phyloP scores from a whole-genome alignment of 73 alveolate genomes.

The Stentor coeruleus region DNA sequence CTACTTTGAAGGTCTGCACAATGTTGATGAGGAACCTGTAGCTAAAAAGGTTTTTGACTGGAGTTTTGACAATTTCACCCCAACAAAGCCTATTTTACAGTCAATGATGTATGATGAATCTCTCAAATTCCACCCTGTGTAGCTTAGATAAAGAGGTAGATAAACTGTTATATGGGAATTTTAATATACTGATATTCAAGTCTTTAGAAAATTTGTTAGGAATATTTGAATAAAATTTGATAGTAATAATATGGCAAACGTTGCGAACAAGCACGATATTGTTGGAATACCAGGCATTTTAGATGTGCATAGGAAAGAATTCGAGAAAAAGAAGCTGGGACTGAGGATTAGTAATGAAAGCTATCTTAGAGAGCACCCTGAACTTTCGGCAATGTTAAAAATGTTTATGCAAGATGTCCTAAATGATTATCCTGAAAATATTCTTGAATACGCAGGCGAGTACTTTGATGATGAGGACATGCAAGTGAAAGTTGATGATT shows the following conservation, averaged over 20 bases:
- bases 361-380: conserved; percentile 87
- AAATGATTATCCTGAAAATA: conserved; percentile 83
- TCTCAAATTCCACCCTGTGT: conserved; percentile 68
- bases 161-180: too few species aligned
- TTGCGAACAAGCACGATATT: conserved; percentile 55
- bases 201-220: too few species aligned
- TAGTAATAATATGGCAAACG: too few species aligned
- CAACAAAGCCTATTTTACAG: conserved; percentile 71
- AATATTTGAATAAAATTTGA: too few species aligned
- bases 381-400: conserved; percentile 60
- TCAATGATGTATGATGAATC: conserved; percentile 75
- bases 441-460: conserved; percentile 76
- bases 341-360: conserved; percentile 79
- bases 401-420: conserved; percentile 69
- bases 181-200: too few species aligned
- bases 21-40: conserved; percentile 79
- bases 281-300: conserved; percentile 62
- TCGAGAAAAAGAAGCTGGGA: conserved; percentile 64
- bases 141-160: too few species aligned
- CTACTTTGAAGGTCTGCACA: conserved; percentile 86
- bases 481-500: too few species aligned
- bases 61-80: conserved; percentile 86
- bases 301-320: conserved; percentile 49
- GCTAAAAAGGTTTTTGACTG: conserved; percentile 75
- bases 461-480: conserved; percentile 78